Conservation (phyloP, 371 early-diverging fungal genomes). For the Dipsacomyces acuminosporus region DNA sequence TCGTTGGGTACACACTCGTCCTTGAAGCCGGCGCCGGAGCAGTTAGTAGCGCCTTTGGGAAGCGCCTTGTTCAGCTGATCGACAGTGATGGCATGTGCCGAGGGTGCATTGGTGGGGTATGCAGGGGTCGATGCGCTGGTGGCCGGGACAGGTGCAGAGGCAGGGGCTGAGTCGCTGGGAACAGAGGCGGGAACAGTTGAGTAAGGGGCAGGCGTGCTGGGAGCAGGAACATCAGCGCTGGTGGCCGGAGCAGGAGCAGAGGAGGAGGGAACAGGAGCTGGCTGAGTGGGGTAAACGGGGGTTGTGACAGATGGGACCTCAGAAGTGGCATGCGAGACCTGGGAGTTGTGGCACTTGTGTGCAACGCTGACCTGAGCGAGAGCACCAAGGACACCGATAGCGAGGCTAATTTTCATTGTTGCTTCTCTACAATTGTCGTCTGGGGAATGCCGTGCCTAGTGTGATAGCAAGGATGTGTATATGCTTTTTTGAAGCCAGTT, state of each 20-base stretch:
- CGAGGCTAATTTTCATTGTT: slow-evolving; percentile 9
- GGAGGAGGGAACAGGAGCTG: not conserved
- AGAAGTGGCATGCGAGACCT: not conserved
- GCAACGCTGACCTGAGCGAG: slow-evolving; percentile 9
- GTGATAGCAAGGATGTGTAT: too few species aligned
- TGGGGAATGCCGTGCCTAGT: too few species aligned
- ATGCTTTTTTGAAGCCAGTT: too few species aligned
- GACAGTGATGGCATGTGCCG: slow-evolving; percentile 1
- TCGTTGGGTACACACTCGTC: slow-evolving; percentile 9
- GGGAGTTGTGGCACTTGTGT: not conserved
- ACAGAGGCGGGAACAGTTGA: not conserved
- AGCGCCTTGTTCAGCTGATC: slow-evolving; percentile 7
- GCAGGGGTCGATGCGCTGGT: not conserved
- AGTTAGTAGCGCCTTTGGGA: not conserved
- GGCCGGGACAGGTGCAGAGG: not conserved
- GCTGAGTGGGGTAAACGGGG: not conserved
- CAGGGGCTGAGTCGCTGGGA: not conserved
- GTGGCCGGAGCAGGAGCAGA: not conserved
- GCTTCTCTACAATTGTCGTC: too few species aligned
- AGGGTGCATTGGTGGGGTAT: not conserved
- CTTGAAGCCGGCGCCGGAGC: not conserved
- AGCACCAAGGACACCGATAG: not conserved
- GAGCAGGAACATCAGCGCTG: too few species aligned
- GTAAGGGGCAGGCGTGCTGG: not conserved
- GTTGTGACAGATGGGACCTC: not conserved